Conservation (phyloP, 768 basidiomycete species). For the Suillus plorans region DNA sequence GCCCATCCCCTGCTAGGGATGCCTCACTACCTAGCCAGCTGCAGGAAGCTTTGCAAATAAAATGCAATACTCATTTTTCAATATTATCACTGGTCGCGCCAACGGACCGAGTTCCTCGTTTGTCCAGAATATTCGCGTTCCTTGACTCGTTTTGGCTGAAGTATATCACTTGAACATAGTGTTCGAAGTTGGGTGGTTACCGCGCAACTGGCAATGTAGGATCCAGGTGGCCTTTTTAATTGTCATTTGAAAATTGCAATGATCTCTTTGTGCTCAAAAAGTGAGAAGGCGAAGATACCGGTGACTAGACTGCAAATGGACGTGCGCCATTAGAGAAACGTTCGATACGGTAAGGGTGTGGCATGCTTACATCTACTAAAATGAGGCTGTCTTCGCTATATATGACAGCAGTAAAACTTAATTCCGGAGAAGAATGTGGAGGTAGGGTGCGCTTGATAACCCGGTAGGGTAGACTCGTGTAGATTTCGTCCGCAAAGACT, state of each 20-base stretch:
- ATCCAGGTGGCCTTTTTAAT: neutral
- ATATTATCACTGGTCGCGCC: neutral
- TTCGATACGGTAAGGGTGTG: neutral
- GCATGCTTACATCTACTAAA: conserved; percentile 42
- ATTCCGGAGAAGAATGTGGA: conserved; percentile 10
- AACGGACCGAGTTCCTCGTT: neutral
- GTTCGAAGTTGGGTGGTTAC: neutral
- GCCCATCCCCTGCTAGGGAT: neutral
- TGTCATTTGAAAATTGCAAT: neutral
- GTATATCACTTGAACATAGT: neutral
- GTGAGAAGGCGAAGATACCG: conserved; percentile 30
- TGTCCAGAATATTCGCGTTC: neutral
- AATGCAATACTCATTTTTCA: neutral
- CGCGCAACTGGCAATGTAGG: neutral
- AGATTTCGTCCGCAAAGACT: conserved; percentile 42
- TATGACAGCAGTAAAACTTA: conserved; percentile 37
- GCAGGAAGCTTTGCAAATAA: neutral
- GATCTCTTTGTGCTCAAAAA: conserved; percentile 17
- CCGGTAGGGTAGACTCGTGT: conserved; percentile 48
- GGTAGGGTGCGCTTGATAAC: conserved; percentile 28
- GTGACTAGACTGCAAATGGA: conserved; percentile 16
- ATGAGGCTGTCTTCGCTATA: conserved; percentile 59
- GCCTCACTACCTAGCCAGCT: neutral
- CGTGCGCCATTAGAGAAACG: neutral
- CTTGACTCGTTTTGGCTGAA: neutral